Evolutionary conservation across 345 rosid genomes (phyloP).

Genomic region (Physaria fendleri): DNA sequence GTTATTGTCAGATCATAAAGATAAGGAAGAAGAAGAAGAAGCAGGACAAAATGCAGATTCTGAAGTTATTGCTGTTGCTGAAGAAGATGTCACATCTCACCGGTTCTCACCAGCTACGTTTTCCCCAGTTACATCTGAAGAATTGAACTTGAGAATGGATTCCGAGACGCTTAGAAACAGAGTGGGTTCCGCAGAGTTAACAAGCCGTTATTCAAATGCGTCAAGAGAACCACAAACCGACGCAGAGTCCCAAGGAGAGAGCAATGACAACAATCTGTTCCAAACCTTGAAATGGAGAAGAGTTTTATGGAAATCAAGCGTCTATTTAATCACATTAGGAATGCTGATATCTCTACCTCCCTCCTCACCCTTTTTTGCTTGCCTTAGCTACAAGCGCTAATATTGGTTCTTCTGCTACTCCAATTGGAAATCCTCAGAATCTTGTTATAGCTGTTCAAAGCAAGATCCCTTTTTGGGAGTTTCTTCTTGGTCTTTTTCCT

Average conservation of each 20-base stretch:
- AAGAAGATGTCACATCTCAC: slow-evolving; percentile 51
- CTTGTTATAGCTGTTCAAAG: slow-evolving; percentile 73
- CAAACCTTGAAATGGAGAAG: slow-evolving; percentile 41
- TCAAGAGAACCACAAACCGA: slow-evolving; percentile 40
- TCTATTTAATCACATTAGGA: slow-evolving; percentile 56
- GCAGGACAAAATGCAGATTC: slow-evolving; percentile 34
- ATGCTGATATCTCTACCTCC: slow-evolving; percentile 76
- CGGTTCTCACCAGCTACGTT: slow-evolving; percentile 67
- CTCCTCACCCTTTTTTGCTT: slow-evolving; percentile 70
- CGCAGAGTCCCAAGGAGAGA: slow-evolving; percentile 24
- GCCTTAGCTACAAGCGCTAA: slow-evolving; percentile 86
- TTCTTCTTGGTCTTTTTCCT: slow-evolving; percentile 56
- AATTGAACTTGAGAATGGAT: slow-evolving; percentile 36
- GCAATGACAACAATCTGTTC: not conserved
- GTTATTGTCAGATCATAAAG: slow-evolving; percentile 48
- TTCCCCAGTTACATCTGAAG: slow-evolving; percentile 45
- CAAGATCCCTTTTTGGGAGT: slow-evolving; percentile 50
- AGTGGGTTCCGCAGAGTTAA: slow-evolving; percentile 19
- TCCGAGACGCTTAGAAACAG: slow-evolving; percentile 41
- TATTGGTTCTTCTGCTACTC: slow-evolving; percentile 81
- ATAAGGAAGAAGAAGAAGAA: slow-evolving; percentile 34
- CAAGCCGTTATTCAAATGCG: slow-evolving; percentile 21
- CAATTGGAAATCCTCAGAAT: slow-evolving; percentile 89
- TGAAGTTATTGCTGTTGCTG: slow-evolving; percentile 38
- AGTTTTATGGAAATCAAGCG: slow-evolving; percentile 51